These are phyloP conservation scores for Torulaspora globosa DNA, from an alignment of 1,139 yeast genomes.

Conservation along the genomic window DNA sequence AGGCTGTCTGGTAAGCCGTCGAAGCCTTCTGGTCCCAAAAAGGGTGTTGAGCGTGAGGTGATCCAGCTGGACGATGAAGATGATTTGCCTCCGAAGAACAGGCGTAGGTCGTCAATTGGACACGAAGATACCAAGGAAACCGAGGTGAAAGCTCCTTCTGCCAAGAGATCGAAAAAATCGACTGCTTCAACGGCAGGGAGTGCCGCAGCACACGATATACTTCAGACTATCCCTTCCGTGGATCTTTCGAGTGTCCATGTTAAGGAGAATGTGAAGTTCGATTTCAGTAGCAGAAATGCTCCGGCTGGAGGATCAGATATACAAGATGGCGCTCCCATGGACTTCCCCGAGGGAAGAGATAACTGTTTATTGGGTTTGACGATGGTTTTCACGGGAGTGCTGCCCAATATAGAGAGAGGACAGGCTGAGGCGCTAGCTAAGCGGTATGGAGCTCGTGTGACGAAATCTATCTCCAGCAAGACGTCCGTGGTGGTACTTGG, in stretches of 20 bases:
- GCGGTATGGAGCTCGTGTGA: conserved; percentile 89
- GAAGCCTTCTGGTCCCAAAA: conserved; percentile 1
- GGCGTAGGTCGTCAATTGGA: conserved; percentile 9
- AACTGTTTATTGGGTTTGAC: conserved; percentile 84
- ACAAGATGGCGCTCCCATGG: conserved; percentile 15
- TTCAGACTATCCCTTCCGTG: conserved; percentile 33
- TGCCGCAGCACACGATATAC: conserved; percentile 32
- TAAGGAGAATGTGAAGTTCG: conserved; percentile 32
- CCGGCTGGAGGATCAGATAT: conserved; percentile 14
- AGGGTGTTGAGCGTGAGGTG: conserved; percentile 21
- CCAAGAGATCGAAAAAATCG: background rate
- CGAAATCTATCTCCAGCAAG: conserved; percentile 78
- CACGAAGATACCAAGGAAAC: conserved; percentile 5
- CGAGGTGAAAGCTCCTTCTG: background rate
- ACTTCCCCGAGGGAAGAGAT: conserved; percentile 66
- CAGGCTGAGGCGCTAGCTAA: conserved; percentile 74
- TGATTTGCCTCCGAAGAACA: conserved; percentile 8
- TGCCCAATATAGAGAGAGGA: conserved; percentile 75
- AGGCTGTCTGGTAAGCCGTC: conserved; percentile 19
- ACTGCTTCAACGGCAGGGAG: background rate
- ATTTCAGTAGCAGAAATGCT: conserved; percentile 22
- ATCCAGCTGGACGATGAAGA: conserved; percentile 29
- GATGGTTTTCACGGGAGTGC: conserved; percentile 86
- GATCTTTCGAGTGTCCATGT: conserved; percentile 34
- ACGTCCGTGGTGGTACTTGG: conserved; percentile 91